A percentile compares a stretch with the other conserved stretches of the same genome.
phyloP scores from a whole-genome alignment of 2,329 filamentous ascomycete species.

The Chrysoporthe puriensis region DNA sequence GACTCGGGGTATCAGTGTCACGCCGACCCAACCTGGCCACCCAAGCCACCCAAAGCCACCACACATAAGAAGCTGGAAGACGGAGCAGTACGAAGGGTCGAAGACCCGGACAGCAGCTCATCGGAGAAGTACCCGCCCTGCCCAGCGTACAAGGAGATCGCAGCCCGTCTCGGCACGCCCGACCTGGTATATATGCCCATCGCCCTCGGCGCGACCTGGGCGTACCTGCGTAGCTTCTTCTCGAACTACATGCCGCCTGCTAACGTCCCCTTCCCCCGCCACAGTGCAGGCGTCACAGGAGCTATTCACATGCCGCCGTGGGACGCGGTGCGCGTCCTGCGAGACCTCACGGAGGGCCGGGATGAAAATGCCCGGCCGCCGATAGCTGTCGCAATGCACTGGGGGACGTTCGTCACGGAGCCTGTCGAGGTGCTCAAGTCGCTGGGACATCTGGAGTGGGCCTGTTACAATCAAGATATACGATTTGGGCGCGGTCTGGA shows the following conservation, averaged over 20 bases:
- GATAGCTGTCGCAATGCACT: slow-evolving; percentile 35
- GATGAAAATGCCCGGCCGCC: not conserved
- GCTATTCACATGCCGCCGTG: slow-evolving; percentile 37
- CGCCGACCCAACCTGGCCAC: slow-evolving; percentile 32
- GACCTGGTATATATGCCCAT: slow-evolving; percentile 33
- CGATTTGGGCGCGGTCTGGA: slow-evolving; percentile 29
- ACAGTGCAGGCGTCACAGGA: slow-evolving; percentile 31
- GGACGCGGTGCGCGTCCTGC: slow-evolving; percentile 36
- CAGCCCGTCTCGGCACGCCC: slow-evolving; percentile 31
- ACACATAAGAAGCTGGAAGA: slow-evolving; percentile 19
- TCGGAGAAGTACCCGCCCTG: slow-evolving; percentile 30
- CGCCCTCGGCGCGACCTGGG: slow-evolving; percentile 34
- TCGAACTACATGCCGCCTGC: slow-evolving; percentile 31
- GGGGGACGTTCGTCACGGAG: slow-evolving; percentile 36
- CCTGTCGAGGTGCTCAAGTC: slow-evolving; percentile 34
- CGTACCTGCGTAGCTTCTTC: slow-evolving; percentile 34
- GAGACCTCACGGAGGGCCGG: slow-evolving; percentile 26
- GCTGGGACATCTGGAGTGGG: slow-evolving; percentile 34
- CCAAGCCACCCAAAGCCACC: slow-evolving; percentile 19
- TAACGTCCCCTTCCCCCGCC: slow-evolving; percentile 33
- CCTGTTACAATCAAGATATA: slow-evolving; percentile 33
- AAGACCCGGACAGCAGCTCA: slow-evolving; percentile 9
- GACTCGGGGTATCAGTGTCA: slow-evolving; percentile 67
- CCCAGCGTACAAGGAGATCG: slow-evolving; percentile 34
- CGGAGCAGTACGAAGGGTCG: not conserved